Evolutionary conservation across 192 early-diverging fungal genomes (phyloP).

Genomic region (Funneliformis geosporum): DNA sequence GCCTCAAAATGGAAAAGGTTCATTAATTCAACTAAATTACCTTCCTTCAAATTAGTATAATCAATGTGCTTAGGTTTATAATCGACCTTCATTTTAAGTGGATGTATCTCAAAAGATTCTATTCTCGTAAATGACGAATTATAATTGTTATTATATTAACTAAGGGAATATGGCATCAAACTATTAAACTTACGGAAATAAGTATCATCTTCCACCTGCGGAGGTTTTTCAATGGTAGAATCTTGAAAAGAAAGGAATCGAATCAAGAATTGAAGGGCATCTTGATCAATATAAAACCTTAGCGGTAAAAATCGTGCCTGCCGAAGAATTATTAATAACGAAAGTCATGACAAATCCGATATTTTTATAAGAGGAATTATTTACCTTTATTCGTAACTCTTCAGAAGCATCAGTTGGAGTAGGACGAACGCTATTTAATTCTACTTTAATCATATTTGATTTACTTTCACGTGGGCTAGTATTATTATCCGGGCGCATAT

Average conservation of each 20-base stretch:
- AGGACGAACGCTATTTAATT: conserved; percentile 48
- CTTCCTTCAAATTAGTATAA: conserved; percentile 66
- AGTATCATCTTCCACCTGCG: conserved; percentile 11
- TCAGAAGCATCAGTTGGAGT: conserved; percentile 51
- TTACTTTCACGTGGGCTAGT: conserved; percentile 58
- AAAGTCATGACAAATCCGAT: background rate
- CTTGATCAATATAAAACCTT: conserved; percentile 90
- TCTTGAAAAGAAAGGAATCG: conserved; percentile 61
- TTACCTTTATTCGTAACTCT: conserved; percentile 62
- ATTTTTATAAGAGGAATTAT: conserved; percentile 9
- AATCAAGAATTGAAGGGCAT: conserved; percentile 82
- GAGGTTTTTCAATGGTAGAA: background rate
- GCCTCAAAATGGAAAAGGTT: conserved; percentile 94
- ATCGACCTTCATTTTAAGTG: conserved; percentile 86
- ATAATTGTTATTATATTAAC: conserved; percentile 3
- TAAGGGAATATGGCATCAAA: background rate
- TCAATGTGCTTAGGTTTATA: conserved; percentile 97
- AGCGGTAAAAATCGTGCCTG: conserved; percentile 75
- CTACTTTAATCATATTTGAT: conserved; percentile 66
- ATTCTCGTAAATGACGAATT: background rate
- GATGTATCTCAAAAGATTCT: conserved; percentile 68
- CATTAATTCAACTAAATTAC: conserved; percentile 79
- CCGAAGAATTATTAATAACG: background rate
- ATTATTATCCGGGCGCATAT: conserved; percentile 57
- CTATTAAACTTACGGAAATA: conserved; percentile 58